A percentile compares a stretch with the other conserved stretches of the same genome.
Evolutionary conservation across 805 yeast species (phyloP).

Genomic region (Ogataea henricii): DNA sequence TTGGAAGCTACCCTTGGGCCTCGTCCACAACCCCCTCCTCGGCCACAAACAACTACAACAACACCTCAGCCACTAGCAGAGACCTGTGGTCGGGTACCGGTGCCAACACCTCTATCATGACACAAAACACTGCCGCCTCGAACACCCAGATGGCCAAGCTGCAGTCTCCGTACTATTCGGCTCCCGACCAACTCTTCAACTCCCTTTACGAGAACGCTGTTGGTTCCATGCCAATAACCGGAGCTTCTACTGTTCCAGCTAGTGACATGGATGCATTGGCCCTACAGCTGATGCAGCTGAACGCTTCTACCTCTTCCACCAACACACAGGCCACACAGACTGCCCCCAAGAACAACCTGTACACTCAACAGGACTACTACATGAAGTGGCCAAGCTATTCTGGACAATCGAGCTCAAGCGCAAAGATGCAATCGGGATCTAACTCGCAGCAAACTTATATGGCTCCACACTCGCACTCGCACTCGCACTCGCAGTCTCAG

Average conservation of each 20-base stretch:
- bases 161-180: constrained; percentile 16
- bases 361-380: constrained; percentile 14
- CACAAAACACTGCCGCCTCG: constrained; percentile 16
- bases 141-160: constrained; percentile 13
- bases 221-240: constrained; percentile 12
- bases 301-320: constrained; percentile 15
- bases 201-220: constrained; percentile 16
- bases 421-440: constrained; percentile 12
- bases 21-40: constrained; percentile 16
- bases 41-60: constrained; percentile 15
- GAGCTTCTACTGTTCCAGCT: constrained; percentile 16
- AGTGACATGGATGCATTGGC: constrained; percentile 33
- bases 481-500: constrained; percentile 6
- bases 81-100: constrained; percentile 24
- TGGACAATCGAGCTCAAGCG: constrained; percentile 11
- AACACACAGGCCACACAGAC: constrained; percentile 7
- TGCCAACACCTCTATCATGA: constrained; percentile 15
- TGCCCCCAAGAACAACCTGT: constrained; percentile 5
- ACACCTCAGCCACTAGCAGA: constrained; percentile 15
- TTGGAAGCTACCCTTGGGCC: constrained; percentile 20
- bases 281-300: constrained; percentile 29
- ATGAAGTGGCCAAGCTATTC: constrained; percentile 22
- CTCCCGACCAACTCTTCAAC: constrained; percentile 17
- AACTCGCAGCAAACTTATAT: constrained; percentile 13
- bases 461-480: constrained; percentile 8